Percentiles rank a stretch among this genome's conserved stretches.
Evolutionary conservation across 2,329 filamentous ascomycete genomes (phyloP).

Genomic region (Fusarium phyllophilum): DNA sequence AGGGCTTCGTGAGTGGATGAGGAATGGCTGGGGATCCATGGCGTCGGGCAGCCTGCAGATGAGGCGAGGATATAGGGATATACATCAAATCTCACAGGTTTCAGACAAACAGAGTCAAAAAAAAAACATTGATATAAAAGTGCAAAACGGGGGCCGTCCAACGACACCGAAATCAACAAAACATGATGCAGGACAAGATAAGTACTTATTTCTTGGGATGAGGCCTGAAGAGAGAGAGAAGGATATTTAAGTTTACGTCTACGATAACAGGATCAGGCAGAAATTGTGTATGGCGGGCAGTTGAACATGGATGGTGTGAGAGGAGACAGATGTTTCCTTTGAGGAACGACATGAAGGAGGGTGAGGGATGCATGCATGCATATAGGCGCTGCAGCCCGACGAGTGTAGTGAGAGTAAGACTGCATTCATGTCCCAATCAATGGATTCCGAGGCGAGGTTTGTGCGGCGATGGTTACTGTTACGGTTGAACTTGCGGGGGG

Average conservation of each 20-base stretch:
- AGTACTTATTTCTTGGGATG: slow-evolving; percentile 14
- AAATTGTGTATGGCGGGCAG: background rate
- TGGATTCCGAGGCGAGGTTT: slow-evolving; percentile 30
- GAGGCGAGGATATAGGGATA: slow-evolving; percentile 41
- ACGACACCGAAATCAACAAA: slow-evolving; percentile 10
- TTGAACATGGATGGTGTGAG: slow-evolving; percentile 30
- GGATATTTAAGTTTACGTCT: slow-evolving; percentile 35
- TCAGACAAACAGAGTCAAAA: background rate
- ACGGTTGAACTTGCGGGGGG: slow-evolving; percentile 23
- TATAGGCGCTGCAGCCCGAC: slow-evolving; percentile 40
- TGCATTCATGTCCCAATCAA: slow-evolving; percentile 38
- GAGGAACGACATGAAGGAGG: slow-evolving; percentile 26
- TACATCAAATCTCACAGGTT: slow-evolving; percentile 44
- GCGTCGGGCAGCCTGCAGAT: slow-evolving; percentile 21
- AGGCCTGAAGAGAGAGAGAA: slow-evolving; percentile 14
- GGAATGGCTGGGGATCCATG: slow-evolving; percentile 11
- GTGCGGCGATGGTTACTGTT: background rate
- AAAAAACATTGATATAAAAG: slow-evolving; percentile 26
- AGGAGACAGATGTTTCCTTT: slow-evolving; percentile 14
- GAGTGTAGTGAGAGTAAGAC: slow-evolving; percentile 16
- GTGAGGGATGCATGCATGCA: slow-evolving; percentile 23
- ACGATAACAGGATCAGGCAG: slow-evolving; percentile 15
- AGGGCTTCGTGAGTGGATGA: slow-evolving; percentile 10
- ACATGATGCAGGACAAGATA: slow-evolving; percentile 13
- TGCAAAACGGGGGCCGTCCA: slow-evolving; percentile 23